Conservation (phyloP, 768 basidiomycete genomes). For the Mycena floridula region DNA sequence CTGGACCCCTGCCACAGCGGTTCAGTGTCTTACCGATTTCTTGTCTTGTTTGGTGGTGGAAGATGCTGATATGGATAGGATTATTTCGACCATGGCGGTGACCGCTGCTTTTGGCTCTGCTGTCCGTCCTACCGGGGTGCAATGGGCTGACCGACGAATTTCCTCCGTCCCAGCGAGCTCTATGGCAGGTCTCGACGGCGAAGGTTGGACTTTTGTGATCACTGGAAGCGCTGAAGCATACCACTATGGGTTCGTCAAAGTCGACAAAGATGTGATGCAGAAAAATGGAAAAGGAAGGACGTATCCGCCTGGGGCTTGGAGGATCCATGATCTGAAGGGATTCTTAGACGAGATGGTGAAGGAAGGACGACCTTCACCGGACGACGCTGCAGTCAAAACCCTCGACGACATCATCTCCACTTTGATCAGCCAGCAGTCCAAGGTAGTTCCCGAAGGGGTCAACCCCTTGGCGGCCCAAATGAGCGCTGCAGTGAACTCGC, state of each 20-base stretch:
- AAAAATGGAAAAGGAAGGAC: neutral
- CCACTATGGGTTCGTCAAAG: neutral
- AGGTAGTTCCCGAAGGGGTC: neutral
- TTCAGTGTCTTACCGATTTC: constrained; percentile 16
- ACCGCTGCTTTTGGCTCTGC: neutral
- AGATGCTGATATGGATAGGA: neutral
- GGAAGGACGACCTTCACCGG: neutral
- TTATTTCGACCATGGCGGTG: neutral
- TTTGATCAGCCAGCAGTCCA: too few species aligned
- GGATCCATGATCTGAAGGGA: neutral
- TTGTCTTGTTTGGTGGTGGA: neutral
- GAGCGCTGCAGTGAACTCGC: neutral
- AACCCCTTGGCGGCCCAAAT: neutral
- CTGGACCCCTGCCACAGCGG: constrained; percentile 18
- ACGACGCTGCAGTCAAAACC: too few species aligned
- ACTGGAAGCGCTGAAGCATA: neutral
- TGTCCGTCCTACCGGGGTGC: neutral
- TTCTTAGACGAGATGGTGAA: neutral
- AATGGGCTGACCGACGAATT: neutral
- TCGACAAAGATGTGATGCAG: neutral
- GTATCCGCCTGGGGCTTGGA: neutral
- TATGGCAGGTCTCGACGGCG: neutral
- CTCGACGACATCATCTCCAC: too few species aligned
- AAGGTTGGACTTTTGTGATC: neutral
- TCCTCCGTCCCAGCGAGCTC: neutral